These are phyloP conservation scores for Pichia sp. DNA, from an alignment of 1,139 yeast genomes.

Conservation along the genomic window DNA sequence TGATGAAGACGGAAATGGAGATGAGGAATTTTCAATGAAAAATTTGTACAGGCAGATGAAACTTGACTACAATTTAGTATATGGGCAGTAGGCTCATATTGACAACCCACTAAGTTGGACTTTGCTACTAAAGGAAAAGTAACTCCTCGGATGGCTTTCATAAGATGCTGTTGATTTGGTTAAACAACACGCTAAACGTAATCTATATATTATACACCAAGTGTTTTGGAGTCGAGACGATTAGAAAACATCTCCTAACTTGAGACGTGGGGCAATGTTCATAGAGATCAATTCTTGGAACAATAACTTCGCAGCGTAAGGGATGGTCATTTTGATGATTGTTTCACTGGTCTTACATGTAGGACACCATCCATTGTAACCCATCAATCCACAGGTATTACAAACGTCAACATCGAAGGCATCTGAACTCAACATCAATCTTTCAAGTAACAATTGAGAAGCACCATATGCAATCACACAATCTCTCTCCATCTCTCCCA, in stretches of 20 bases:
- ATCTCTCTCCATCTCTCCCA: slow-evolving; percentile 99
- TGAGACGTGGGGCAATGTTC: slow-evolving; percentile 96
- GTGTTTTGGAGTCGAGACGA: neutral
- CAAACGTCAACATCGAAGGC: slow-evolving; percentile 97
- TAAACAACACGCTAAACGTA: no score
- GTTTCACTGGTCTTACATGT: slow-evolving; percentile 84
- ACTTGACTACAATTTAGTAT: slow-evolving; percentile 34
- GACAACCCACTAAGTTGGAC: no score
- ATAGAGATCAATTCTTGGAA: slow-evolving; percentile 95
- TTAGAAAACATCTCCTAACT: slow-evolving; percentile 75
- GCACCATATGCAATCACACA: slow-evolving; percentile 99
- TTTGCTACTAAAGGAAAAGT: no score
- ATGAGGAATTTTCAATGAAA: slow-evolving; percentile 33
- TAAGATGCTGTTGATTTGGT: no score
- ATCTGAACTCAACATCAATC: slow-evolving; percentile 95
- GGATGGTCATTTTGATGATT: slow-evolving; percentile 91
- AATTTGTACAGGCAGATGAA: slow-evolving; percentile 35
- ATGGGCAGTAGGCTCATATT: no score
- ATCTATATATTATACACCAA: no score
- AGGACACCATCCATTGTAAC: slow-evolving; percentile 96
- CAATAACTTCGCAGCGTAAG: slow-evolving; percentile 92
- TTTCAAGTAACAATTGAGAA: slow-evolving; percentile 84
- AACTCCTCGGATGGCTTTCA: no score
- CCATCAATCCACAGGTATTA: slow-evolving; percentile 95
- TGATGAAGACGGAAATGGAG: slow-evolving; percentile 10